Evolutionary conservation across 805 yeast genomes (phyloP), one percentile per base, ranked within the genome.

Genomic region (Ogataea methanolica): DNA sequence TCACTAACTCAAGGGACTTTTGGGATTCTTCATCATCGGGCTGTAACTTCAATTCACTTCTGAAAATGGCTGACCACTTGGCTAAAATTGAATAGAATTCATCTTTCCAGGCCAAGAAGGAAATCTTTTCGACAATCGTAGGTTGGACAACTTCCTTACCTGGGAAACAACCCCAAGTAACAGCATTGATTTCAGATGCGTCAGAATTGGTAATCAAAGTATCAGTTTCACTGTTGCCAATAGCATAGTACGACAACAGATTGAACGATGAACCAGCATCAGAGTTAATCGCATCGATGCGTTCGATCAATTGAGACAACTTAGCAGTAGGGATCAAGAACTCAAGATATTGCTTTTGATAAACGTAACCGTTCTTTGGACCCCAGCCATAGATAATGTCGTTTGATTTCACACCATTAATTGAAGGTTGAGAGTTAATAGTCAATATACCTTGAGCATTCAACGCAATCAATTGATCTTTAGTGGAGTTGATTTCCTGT

Each of bases 81-180:
- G 76, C 73, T 45, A 90, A 75, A 51, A 92, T 82, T 53, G 89
- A 75, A 74, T 77, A 92, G 36, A 92, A 92, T 67, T 92, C 98
- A 65, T 92, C 97, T 65, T 89, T 91, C 98, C 98, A 92, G 14
- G 98, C 98, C 58, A 91, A 71, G 68, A 92, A 92, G 2, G 97
- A 88, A 36, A 83, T 81, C 60, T 83, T 85, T 65, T 92, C 98
- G 19, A 92, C 97, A 63, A 92, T 89, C 0, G 98, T 92, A 44
- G 98, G 97, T 70, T 92, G 98, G 53, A 88, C 75, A 45, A 92
- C 86, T 69, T 92, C 97, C 61, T 85, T 85, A 36, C 96, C 96
- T 26, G 98, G 97, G 80, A 88, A 90, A 46, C 91, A 89, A 53
- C 98, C 98, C 98, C 98, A 92, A 17, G 98, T 92, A 47, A 92